These are phyloP conservation scores for Heracleum sosnowskyi DNA, from an alignment of 129 eudicot genomes.

Conservation along the genomic window DNA sequence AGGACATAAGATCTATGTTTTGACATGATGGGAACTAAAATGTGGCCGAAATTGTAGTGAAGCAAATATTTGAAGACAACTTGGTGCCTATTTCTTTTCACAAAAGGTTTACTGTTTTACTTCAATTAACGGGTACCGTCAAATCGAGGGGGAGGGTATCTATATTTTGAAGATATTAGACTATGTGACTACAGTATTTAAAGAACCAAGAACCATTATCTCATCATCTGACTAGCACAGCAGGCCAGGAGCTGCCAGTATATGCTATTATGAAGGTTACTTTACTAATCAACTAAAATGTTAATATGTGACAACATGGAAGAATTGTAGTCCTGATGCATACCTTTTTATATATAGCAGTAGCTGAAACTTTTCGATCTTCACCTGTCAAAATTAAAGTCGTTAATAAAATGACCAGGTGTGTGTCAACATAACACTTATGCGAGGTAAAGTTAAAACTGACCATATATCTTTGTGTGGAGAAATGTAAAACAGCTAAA, in stretches of 20 bases:
- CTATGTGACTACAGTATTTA: neutral
- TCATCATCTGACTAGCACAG: neutral
- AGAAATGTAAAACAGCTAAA: neutral
- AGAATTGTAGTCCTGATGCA: slow-evolving; percentile 5
- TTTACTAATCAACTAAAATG: neutral
- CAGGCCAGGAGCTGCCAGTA: neutral
- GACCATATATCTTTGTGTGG: neutral
- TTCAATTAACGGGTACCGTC: neutral
- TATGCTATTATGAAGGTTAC: neutral
- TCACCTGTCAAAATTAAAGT: slow-evolving; percentile 35
- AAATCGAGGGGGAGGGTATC: neutral
- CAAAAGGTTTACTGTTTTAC: neutral
- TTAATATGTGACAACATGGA: neutral
- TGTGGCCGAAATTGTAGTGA: neutral
- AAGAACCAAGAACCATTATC: neutral
- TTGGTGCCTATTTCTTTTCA: neutral
- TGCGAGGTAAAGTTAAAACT: neutral
- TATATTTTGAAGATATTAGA: neutral
- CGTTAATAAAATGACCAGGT: neutral
- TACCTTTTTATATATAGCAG: slow-evolving; percentile 52
- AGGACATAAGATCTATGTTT: neutral
- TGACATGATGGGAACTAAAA: neutral
- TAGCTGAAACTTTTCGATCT: slow-evolving; percentile 29
- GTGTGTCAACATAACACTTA: neutral
- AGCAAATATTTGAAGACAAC: neutral